phyloP scores from a whole-genome alignment of 352 stramenopile species.

The Globisporangium orthogonon region DNA sequence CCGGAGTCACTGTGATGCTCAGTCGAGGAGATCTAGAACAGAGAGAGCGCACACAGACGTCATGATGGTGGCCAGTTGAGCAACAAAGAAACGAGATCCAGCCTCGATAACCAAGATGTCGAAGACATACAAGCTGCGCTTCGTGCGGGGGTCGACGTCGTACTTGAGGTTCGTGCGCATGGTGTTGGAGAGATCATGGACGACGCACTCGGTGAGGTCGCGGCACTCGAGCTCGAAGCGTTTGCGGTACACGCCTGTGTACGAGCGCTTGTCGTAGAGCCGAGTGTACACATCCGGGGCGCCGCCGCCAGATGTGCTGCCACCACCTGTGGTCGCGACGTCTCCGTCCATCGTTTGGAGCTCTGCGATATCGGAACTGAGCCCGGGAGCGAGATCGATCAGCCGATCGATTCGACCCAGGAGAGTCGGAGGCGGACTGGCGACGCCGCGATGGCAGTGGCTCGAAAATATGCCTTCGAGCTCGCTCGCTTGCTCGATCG shows the following conservation, averaged over 20 bases:
- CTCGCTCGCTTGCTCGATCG: not conserved
- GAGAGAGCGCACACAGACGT: not conserved
- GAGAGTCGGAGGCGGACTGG: not conserved
- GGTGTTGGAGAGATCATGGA: conserved; percentile 47
- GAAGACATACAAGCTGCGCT: conserved; percentile 30
- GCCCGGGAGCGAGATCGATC: not conserved
- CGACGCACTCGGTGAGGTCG: conserved; percentile 38
- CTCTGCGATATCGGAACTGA: not conserved
- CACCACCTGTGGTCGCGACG: not conserved
- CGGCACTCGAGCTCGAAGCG: conserved; percentile 47
- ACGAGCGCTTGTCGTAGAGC: conserved; percentile 51
- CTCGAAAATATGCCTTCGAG: not conserved
- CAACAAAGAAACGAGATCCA: not conserved
- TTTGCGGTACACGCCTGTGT: conserved; percentile 62
- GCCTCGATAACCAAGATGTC: too few species aligned
- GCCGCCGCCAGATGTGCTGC: not conserved
- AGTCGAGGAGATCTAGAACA: conserved; percentile 11
- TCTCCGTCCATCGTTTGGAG: not conserved
- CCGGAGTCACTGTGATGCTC: conserved; percentile 8
- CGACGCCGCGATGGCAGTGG: not conserved
- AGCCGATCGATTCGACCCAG: not conserved
- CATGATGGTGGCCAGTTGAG: not conserved
- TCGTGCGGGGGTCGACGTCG: conserved; percentile 34
- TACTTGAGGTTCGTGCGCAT: conserved; percentile 55
- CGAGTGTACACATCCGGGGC: conserved; percentile 40